Evolutionary conservation across 1,139 yeast species (phyloP), one percentile per base, ranked within the genome.

Genomic region (Geotrichum histeridarum): DNA sequence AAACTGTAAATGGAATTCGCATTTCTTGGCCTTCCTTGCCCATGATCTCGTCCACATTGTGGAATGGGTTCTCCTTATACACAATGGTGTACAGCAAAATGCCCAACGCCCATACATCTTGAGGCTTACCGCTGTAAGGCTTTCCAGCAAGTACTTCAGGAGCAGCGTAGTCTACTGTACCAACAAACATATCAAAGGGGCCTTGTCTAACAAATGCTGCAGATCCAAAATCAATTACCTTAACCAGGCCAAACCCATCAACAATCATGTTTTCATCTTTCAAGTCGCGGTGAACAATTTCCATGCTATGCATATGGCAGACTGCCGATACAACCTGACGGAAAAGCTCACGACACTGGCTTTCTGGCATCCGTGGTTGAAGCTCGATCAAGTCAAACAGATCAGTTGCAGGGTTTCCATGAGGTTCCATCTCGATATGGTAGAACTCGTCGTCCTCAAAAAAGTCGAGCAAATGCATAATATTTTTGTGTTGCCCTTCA

Each of bases 71-170:
- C 67, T 93, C 98, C 66, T 90, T 88, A 73, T 85, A 91, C n/a
- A 90, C 77, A 67, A 93, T 78, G 0, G 97, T 93, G 72, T 90
- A 93, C 18, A 93, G 73, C 57, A 93, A 74, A 22, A 93, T 86
- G 1, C 99, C 99, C 64, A 91, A 75, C 0, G 98, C 96, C 99
- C 99, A 93, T 1, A 91, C 83, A 70, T 93, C 99, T 68, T 93
- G 99, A 0, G 96, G 93, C 67, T 81, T 84, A 18, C 99, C 99
- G 55, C 82, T 87, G 66, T 93, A 93, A 35, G 89, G 85, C 57
- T 83, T 84, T 7, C 98, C 99, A 52, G 84, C 78, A 36, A 93
- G 75, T 0, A 93, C 96, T 70, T 93, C 99, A 0, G 99, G 98
- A 0, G 97, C 94, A 0, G 98, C 98, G 69, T 91, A 93, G 69